phyloP scores from a whole-genome alignment of 257 asterid species.

The Mitragyna speciosa region DNA sequence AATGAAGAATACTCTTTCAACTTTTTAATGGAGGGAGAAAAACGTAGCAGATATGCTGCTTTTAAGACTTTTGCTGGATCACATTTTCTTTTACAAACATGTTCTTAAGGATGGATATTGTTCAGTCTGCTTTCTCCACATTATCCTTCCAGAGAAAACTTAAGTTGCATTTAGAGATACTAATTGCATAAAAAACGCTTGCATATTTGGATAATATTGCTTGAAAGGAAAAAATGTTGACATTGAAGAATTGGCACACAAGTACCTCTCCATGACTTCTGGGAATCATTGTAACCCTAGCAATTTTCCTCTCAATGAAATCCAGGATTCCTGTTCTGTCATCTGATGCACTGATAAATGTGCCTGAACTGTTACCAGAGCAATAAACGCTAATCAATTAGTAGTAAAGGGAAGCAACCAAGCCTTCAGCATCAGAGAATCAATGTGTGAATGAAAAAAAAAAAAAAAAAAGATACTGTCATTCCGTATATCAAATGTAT shows the following conservation, averaged over 20 bases:
- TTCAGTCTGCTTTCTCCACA: not conserved
- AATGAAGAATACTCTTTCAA: not conserved
- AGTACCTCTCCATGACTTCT: slow-evolving; percentile 69
- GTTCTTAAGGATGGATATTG: not conserved
- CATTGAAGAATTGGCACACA: not conserved
- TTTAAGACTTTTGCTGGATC: not conserved
- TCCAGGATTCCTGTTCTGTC: slow-evolving; percentile 67
- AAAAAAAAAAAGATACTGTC: not conserved
- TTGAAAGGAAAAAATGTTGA: not conserved
- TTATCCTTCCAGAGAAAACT: not conserved
- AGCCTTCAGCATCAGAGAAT: too few relatives aligned
- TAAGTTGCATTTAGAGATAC: not conserved
- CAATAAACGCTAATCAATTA: not conserved
- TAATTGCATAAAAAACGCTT: not conserved
- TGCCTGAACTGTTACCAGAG: slow-evolving; percentile 58
- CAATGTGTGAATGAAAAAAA: too few relatives aligned
- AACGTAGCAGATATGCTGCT: too few relatives aligned
- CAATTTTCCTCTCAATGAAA: slow-evolving; percentile 69
- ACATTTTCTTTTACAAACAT: slow-evolving; percentile 1
- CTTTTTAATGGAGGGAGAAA: not conserved
- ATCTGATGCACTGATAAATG: slow-evolving; percentile 67
- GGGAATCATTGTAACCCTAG: slow-evolving; percentile 69
- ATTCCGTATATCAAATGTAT: not conserved
- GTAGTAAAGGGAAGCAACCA: not conserved
- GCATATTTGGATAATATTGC: not conserved